Percentiles rank a stretch among this genome's conserved stretches.
phyloP scores from a whole-genome alignment of 345 rosid species.

The Ailanthus altissimus region DNA sequence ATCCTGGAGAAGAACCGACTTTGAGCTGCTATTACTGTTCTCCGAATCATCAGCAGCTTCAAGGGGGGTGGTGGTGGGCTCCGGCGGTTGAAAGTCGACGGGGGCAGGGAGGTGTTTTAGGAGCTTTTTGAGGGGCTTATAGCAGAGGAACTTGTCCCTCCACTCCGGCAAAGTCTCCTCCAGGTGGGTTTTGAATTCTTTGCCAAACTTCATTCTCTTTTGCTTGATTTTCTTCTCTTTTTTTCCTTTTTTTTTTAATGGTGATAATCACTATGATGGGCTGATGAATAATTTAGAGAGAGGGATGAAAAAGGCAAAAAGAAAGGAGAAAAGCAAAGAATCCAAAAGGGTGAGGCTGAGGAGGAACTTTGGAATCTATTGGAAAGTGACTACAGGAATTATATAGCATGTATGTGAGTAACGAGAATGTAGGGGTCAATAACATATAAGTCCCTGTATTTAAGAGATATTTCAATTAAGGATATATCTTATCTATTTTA shows the following conservation, averaged over 20 bases:
- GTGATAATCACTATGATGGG: not conserved
- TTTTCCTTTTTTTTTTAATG: not conserved
- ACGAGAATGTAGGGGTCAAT: too few species aligned
- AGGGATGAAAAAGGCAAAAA: not conserved
- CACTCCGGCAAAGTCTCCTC: slow-evolving; percentile 91
- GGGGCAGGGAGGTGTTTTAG: slow-evolving; percentile 43
- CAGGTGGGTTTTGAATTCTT: slow-evolving; percentile 84
- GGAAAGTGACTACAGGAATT: not conserved
- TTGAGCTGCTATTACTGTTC: slow-evolving; percentile 20
- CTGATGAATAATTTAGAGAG: not conserved
- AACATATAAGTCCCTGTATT: too few species aligned
- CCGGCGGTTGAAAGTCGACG: slow-evolving; percentile 17
- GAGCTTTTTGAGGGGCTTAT: slow-evolving; percentile 86
- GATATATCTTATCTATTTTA: too few species aligned
- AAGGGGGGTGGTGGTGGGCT: not conserved
- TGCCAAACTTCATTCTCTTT: slow-evolving; percentile 77
- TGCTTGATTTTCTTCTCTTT: not conserved
- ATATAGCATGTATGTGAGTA: too few species aligned
- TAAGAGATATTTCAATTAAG: too few species aligned
- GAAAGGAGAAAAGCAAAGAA: not conserved
- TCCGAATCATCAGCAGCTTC: slow-evolving; percentile 14
- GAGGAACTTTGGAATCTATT: slow-evolving; percentile 33
- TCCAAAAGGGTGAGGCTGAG: not conserved
- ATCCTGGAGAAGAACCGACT: slow-evolving; percentile 42
- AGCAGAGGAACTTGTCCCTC: slow-evolving; percentile 96